These are phyloP conservation scores for Mycena amicta DNA, from an alignment of 768 basidiomycete species.

Conservation along the genomic window DNA sequence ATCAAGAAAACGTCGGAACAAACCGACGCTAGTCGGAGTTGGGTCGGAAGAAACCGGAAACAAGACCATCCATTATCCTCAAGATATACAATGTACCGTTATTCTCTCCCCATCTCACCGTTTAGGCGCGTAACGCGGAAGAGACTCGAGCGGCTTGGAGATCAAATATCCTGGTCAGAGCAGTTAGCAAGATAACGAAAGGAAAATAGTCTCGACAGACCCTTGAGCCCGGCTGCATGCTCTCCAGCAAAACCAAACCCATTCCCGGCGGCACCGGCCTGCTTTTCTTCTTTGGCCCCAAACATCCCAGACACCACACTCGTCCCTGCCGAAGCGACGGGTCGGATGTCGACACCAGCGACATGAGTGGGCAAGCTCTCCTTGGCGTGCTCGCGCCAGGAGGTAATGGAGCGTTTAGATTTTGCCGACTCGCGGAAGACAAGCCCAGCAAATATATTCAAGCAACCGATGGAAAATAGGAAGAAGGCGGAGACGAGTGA, in stretches of 20 bases:
- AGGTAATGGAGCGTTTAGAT: conserved; percentile 60
- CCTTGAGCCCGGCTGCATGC: conserved; percentile 66
- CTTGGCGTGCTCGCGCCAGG: conserved; percentile 63
- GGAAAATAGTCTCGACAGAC: conserved; percentile 31
- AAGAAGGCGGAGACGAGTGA: conserved; percentile 91
- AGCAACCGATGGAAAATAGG: conserved; percentile 85
- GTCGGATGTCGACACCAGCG: conserved; percentile 37
- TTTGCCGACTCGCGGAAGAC: conserved; percentile 69
- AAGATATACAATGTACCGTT: too few species aligned
- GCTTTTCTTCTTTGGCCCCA: conserved; percentile 25
- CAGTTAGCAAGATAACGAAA: not conserved
- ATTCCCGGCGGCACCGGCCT: conserved; percentile 44
- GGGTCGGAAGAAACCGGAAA: too few species aligned
- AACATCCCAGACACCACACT: conserved; percentile 42
- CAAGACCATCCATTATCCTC: too few species aligned
- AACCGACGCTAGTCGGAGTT: too few species aligned
- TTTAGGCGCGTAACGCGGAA: conserved; percentile 60
- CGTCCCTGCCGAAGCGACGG: conserved; percentile 35
- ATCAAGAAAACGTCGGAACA: too few species aligned
- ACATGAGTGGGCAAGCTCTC: conserved; percentile 55
- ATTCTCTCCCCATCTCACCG: too few species aligned
- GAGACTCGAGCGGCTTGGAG: conserved; percentile 61
- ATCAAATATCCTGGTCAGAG: conserved; percentile 50
- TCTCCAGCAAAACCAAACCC: conserved; percentile 82
- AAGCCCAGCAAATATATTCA: conserved; percentile 80